Evolutionary conservation across 768 basidiomycete genomes (phyloP), one percentile per base, ranked within the genome.

Genomic region (Collybia mongolica): DNA sequence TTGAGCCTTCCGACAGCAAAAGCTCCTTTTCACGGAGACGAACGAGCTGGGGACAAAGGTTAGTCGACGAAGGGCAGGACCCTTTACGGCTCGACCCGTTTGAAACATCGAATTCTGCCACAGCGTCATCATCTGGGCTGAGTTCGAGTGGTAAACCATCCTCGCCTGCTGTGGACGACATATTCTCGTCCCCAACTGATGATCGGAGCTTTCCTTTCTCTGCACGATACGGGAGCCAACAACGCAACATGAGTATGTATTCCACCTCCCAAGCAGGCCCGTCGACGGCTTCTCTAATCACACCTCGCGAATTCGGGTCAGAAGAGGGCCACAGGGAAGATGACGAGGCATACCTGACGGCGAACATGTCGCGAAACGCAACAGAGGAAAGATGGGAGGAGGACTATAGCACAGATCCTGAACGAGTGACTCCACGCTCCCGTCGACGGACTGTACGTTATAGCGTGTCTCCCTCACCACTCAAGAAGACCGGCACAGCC

Each of bases 401-500:
- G 17, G 22, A 62, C 44, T 67, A 59, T 50, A 66, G 59, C 58
- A 46, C 49, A 5, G 86, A 84, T 60, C 74, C 79, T 5, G 85
- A 86, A 64, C 69, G 68, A 14, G 62, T 64, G 38, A 66, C 75
- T 35, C 71, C 74, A 9, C 64, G 67, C 26, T 63, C 66, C 24
- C 67, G 73, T 38, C 68, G 74, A 46, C 68, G 71, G 23, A 76
- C 76, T 0, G 54, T 75, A 47, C 78, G 81, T 9, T 86, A 88
- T 58, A 79, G 72, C 54, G 53, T 71, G 0, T 64, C 77, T 0
- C 72, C 81, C 6, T 85, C 84, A 0, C 82, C 87, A 1, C 62
- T 88, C 20, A 80, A 80, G 52, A 81, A 74, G 55, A 82, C 85
- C 2, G 79, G 81, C 2, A 76, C 79, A 0, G 82, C 79, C 8